These are phyloP conservation scores for Astrephomene gubernaculifera DNA, from an alignment of 139 green algal species.

Conservation along the genomic window DNA sequence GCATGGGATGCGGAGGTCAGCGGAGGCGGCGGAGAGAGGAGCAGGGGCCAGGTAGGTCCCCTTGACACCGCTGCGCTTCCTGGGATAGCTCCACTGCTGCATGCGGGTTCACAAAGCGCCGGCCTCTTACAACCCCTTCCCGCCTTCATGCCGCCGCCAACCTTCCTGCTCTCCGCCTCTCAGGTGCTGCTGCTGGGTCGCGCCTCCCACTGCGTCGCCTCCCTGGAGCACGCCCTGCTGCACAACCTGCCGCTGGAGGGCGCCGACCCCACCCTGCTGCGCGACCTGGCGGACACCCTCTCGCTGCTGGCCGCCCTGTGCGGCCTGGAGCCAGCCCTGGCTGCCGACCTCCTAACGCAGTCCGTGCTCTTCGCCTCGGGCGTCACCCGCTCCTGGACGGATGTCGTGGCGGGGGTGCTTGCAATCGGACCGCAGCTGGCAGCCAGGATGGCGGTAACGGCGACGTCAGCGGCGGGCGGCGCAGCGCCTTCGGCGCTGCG, in stretches of 20 bases:
- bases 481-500: conserved; percentile 30
- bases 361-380: conserved; percentile 10
- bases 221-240: conserved; percentile 38
- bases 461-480: no score
- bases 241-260: conserved; percentile 20
- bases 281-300: conserved; percentile 37
- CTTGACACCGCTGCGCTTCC: no score
- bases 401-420: conserved; percentile 30
- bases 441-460: not conserved
- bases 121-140: no score
- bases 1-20: conserved; percentile 57
- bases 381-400: conserved; percentile 4
- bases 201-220: conserved; percentile 52
- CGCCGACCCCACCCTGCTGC: conserved; percentile 15
- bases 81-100: no score
- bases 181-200: conserved; percentile 72
- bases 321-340: not conserved
- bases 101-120: no score
- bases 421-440: conserved; percentile 22
- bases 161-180: no score
- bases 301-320: conserved; percentile 32
- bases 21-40: conserved; percentile 18
- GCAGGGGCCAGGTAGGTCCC: conserved; percentile 26
- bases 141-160: no score
- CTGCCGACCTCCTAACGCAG: conserved; percentile 20